Base-by-base conservation (phyloP, 1,139 yeast genomes). In the Suhomyces anneliseae region DNA sequence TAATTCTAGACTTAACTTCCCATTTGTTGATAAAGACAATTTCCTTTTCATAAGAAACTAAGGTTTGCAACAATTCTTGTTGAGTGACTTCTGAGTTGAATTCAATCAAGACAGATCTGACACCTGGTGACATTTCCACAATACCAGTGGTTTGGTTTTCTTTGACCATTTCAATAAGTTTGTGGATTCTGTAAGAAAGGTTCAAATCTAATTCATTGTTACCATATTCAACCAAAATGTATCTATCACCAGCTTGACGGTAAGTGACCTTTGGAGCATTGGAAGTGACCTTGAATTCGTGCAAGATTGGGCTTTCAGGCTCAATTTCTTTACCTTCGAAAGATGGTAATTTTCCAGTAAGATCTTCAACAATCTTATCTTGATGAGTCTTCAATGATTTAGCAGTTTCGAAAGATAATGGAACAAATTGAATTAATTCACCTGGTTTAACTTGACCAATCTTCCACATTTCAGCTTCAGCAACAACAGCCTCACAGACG, bases 401-500 rank as follows among this genome's bases (percentile, higher is more conserved):
- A 7, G 98, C 97, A 48, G 78, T 70, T 35, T 79, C 82, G 60
- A 81, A 86, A 9, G 82, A 62, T 42, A 93, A 76, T 40, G 97
- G 97, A 45, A 84, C 82, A 72, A 93, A 93, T 58, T 81, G 81
- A 54, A 93, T 83, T 50, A 67, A 59, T 60, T 92, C 98, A 61
- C 98, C 98, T 7, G 98, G 97, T 66, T 88, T 90, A 43, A 88
- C 92, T 72, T 93, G 98, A 45, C 99, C 99, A 64, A 93, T 87
- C 72, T 93, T 93, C 98, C 98, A 93, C 87, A 93, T 83, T 71
- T 93, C 99, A 33, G 95, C 90, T 64, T 90, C 96, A 27, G 90
- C 88, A 52, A 93, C 96, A 49, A 92, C 97, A 6, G 96, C 97
- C 61, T 90, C 88, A 70, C 98, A 93, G 35, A 93, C 97, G 63